Percentiles rank a stretch among this genome's conserved stretches.
These are phyloP conservation scores for Yamagishiella unicocca DNA, from an alignment of 139 green algal species.

Conservation along the genomic window DNA sequence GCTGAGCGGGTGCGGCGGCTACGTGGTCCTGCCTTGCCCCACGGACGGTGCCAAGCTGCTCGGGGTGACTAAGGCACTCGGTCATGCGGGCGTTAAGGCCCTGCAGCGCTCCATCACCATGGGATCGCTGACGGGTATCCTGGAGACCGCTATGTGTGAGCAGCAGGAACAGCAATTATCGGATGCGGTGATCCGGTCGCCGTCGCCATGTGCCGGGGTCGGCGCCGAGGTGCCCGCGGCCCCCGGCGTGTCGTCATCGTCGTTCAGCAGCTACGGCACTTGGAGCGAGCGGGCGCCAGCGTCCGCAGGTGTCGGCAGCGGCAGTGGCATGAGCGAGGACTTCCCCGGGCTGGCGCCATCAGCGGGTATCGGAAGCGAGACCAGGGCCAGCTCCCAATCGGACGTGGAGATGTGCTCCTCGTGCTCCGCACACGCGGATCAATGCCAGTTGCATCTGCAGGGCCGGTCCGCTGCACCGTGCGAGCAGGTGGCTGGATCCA, in stretches of 20 bases:
- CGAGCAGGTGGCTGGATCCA: too few relatives aligned
- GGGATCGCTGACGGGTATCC: neutral
- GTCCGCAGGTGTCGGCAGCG: neutral
- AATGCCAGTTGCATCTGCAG: neutral
- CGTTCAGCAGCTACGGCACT: too few relatives aligned
- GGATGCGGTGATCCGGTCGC: too few relatives aligned
- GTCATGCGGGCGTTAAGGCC: constrained; percentile 34
- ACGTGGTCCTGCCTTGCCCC: constrained; percentile 37
- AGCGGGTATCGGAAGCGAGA: neutral
- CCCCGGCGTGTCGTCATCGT: too few relatives aligned
- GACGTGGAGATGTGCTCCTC: constrained; percentile 10
- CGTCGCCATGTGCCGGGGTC: too few relatives aligned
- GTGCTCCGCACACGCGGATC: neutral
- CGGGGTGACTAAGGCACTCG: constrained; percentile 40
- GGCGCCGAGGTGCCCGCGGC: too few relatives aligned
- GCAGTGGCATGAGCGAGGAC: constrained; percentile 29
- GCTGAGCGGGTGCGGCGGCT: constrained; percentile 26
- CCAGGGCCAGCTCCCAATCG: neutral
- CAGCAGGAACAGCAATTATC: too few relatives aligned
- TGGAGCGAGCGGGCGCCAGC: too few relatives aligned
- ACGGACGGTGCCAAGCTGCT: constrained; percentile 39
- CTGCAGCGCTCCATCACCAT: constrained; percentile 20
- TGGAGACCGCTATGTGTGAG: neutral
- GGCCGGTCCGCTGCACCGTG: too few relatives aligned
- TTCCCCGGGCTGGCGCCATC: neutral